phyloP scores from a whole-genome alignment of 208 protist species.

The Endotrypanum monterogeii region DNA sequence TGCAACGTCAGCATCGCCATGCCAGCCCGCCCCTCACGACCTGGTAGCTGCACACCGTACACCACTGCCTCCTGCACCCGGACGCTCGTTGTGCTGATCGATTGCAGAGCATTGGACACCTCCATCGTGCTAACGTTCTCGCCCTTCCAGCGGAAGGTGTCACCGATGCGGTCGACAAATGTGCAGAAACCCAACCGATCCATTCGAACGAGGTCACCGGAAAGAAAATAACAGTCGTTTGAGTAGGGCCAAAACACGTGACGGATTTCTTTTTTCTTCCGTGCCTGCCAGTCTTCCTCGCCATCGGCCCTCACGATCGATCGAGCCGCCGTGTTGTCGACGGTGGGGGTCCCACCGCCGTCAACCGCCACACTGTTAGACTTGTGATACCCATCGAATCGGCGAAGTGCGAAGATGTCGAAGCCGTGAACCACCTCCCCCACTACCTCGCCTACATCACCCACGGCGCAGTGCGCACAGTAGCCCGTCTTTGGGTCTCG shows the following conservation, averaged over 20 bases:
- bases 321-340: not conserved
- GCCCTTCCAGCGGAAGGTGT: slow-evolving; percentile 85
- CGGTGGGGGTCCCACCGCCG: not conserved
- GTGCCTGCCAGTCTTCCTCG: slow-evolving; percentile 20
- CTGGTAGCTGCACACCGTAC: slow-evolving; percentile 62
- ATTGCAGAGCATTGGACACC: slow-evolving; percentile 56
- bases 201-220: slow-evolving; percentile 61
- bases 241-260: slow-evolving; percentile 54
- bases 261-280: slow-evolving; percentile 44
- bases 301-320: slow-evolving; percentile 11
- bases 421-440: slow-evolving; percentile 61
- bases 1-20: slow-evolving; percentile 65
- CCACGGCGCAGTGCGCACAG: slow-evolving; percentile 38
- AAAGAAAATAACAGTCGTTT: slow-evolving; percentile 66
- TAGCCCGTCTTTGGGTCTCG: slow-evolving; percentile 42
- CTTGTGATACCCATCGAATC: slow-evolving; percentile 79
- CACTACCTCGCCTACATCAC: slow-evolving; percentile 51
- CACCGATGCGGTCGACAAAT: slow-evolving; percentile 80
- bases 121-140: slow-evolving; percentile 84
- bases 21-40: slow-evolving; percentile 58
- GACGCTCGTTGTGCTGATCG: slow-evolving; percentile 25
- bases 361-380: not conserved
- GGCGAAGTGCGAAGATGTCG: slow-evolving; percentile 59
- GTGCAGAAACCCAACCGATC: slow-evolving; percentile 65
- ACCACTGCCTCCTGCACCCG: slow-evolving; percentile 61